A percentile compares a stretch with the other conserved stretches of the same genome.
These are phyloP conservation scores for Aristolochia contorta DNA, from an alignment of 164 flowering plant genomes.

Conservation along the genomic window DNA sequence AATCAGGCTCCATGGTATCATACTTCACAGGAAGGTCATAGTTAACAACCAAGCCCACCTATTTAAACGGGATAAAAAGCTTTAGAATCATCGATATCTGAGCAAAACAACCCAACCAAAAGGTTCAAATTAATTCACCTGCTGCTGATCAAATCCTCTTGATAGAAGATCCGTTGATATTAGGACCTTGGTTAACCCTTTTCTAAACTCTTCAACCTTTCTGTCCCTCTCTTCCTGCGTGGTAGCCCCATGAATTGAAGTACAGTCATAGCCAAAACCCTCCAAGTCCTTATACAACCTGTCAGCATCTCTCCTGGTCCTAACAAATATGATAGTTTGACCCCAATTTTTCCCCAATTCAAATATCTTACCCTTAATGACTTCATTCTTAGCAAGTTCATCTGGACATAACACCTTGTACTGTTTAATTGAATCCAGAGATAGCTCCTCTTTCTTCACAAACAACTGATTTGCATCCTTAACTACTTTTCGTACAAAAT, in stretches of 20 bases:
- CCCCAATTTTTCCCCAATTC: conserved; percentile 74
- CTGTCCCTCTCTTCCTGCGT: conserved; percentile 63
- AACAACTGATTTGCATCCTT: conserved; percentile 70
- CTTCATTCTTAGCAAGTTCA: conserved; percentile 55
- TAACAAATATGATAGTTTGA: conserved; percentile 84
- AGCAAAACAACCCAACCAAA: not conserved
- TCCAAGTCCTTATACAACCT: conserved; percentile 46
- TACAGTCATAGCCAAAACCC: conserved; percentile 59
- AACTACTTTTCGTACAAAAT: conserved; percentile 55
- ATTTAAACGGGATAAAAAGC: conserved; percentile 7
- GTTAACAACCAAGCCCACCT: conserved; percentile 84
- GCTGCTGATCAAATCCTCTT: conserved; percentile 91
- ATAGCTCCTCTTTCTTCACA: conserved; percentile 89
- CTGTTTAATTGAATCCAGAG: conserved; percentile 81
- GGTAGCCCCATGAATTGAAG: conserved; percentile 74
- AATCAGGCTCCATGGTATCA: conserved; percentile 50
- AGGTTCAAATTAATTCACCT: conserved; percentile 34
- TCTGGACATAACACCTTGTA: conserved; percentile 78
- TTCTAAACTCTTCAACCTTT: conserved; percentile 81
- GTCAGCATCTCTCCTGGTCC: conserved; percentile 46
- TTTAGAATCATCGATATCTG: conserved; percentile 1
- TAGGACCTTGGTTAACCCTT: conserved; percentile 81
- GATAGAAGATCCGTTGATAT: conserved; percentile 93
- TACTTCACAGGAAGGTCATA: conserved; percentile 58
- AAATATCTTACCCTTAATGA: conserved; percentile 61